Base-by-base conservation (phyloP, 2,329 filamentous ascomycete genomes). In the Simplicillium sp. region DNA sequence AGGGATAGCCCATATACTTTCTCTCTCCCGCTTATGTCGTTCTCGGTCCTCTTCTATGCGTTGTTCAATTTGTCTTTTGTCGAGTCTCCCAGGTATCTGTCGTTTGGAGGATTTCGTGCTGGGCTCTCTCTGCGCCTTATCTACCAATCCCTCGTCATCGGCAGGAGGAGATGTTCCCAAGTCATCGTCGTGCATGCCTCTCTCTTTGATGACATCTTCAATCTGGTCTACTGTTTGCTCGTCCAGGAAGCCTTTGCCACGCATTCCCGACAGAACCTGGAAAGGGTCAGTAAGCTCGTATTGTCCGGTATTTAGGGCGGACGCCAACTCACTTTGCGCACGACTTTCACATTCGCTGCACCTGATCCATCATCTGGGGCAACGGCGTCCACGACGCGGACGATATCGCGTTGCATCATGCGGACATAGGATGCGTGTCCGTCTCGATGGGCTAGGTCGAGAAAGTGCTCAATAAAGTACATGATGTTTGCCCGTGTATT, bases 401-500 rank as follows among this genome's bases (percentile, higher is more conserved):
- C 72, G 33, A 98, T 94, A 58, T 98, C 92, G 36, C 89, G 75
- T 62, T 95, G 86, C 65, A 98, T 86, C 87, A 97, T 96, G 39
- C 84, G 79, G 20, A 96, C 80, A 56, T 95, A 98, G 47, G 87
- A 82, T 40, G 75, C 66, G 51, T 92, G 81, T 47, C 80, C 77
- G 49, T 87, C 85, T 49, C 80, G 84, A 47, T 78, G 74, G 16
- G 87, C 85, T 64, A 87, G 73, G 57, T 97, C 90, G 57, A 94
- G 85, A 50, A 98, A 86, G 51, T 90, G 84, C 56, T 97, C 90
- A 56, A 98, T 84, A 63, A 98, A 98, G 65, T 94, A 98, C 84
- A 98, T 94, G 60, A 98, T 97, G 59, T 98, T 98, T 44, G 92
- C 94, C 45, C 90, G 77, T 39, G 83, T 94, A 64, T 98, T 98